These are phyloP conservation scores for Anthracocystis walkeri DNA, from an alignment of 1,284 basidiomycete species.

Conservation along the genomic window DNA sequence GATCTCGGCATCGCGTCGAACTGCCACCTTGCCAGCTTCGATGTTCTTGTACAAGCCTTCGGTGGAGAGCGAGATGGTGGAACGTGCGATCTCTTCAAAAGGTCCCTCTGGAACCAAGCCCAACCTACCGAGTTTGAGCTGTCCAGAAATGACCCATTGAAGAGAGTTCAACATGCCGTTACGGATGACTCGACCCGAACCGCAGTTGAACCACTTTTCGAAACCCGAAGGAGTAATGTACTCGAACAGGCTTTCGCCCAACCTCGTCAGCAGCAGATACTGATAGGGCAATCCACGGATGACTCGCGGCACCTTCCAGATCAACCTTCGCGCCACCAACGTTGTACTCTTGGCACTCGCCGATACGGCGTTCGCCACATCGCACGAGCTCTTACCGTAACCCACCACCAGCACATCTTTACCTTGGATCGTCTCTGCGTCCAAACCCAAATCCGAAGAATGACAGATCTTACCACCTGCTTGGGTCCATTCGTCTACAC, in stretches of 20 bases:
- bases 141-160: slow-evolving; percentile 44
- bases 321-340: slow-evolving; percentile 56
- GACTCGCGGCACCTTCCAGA: slow-evolving; percentile 61
- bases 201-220: slow-evolving; percentile 45
- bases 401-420: slow-evolving; percentile 58
- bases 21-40: slow-evolving; percentile 21
- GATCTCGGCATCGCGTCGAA: slow-evolving; percentile 44
- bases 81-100: slow-evolving; percentile 58
- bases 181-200: slow-evolving; percentile 42
- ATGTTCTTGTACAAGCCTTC: slow-evolving; percentile 59
- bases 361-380: slow-evolving; percentile 56
- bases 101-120: slow-evolving; percentile 47
- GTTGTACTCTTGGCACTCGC: slow-evolving; percentile 41
- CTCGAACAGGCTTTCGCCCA: slow-evolving; percentile 58
- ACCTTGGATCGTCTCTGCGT: slow-evolving; percentile 30
- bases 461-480: slow-evolving; percentile 55
- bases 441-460: slow-evolving; percentile 42
- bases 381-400: slow-evolving; percentile 62
- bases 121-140: slow-evolving; percentile 48
- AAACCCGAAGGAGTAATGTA: slow-evolving; percentile 53
- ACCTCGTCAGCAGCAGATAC: slow-evolving; percentile 53
- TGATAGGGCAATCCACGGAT: slow-evolving; percentile 57
- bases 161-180: slow-evolving; percentile 54
- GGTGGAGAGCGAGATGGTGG: slow-evolving; percentile 58
- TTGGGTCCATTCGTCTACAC: slow-evolving; percentile 37